phyloP scores from a whole-genome alignment of 768 basidiomycete species.

The Mycena maculata region DNA sequence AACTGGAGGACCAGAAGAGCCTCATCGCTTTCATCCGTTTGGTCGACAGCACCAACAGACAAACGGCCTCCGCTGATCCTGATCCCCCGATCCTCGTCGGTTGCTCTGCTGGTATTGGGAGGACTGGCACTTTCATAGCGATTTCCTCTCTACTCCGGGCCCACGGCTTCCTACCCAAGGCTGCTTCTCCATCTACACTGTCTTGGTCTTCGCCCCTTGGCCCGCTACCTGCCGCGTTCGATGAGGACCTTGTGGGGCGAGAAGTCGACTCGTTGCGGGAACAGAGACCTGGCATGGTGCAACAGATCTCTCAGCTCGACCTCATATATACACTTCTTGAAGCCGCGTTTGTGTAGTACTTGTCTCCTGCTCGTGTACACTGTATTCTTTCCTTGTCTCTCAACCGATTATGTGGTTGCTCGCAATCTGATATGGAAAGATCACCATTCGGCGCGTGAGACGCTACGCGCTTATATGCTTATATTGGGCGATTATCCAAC shows the following conservation, averaged over 20 bases:
- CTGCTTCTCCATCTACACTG: constrained; percentile 47
- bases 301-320: constrained; percentile 71
- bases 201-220: constrained; percentile 66
- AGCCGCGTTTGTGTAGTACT: constrained; percentile 36
- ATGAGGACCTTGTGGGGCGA: constrained; percentile 69
- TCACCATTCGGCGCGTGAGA: no score
- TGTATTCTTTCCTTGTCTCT: no score
- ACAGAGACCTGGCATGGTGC: constrained; percentile 86
- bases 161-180: constrained; percentile 58
- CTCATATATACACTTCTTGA: constrained; percentile 73
- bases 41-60: constrained; percentile 73
- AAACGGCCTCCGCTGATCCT: constrained; percentile 57
- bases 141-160: constrained; percentile 81
- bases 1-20: constrained; percentile 65
- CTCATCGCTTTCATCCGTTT: constrained; percentile 71
- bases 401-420: no score
- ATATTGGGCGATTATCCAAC: no score
- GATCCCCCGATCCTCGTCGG: constrained; percentile 86
- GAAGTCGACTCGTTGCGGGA: constrained; percentile 85
- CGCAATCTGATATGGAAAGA: no score
- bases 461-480: no score
- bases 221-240: constrained; percentile 58
- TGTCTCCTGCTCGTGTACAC: no score
- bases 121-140: constrained; percentile 89
- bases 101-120: constrained; percentile 90